A percentile compares a stretch with the other conserved stretches of the same genome.
These are phyloP conservation scores for Xylaria sp. DNA, from an alignment of 2,329 filamentous ascomycete genomes.

Conservation along the genomic window DNA sequence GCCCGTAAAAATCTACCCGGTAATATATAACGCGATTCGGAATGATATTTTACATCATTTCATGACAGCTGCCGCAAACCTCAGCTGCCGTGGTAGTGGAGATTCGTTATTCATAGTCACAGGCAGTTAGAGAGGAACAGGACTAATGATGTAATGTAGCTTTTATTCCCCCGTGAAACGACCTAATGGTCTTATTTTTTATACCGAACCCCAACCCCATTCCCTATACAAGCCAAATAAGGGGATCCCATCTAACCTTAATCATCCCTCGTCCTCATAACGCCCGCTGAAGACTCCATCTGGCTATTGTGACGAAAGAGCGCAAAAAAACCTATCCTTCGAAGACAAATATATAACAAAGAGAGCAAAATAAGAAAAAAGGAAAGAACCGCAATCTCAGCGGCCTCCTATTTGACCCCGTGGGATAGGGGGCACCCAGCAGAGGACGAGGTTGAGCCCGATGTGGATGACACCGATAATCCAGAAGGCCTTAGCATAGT, in stretches of 20 bases:
- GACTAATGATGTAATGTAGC: background rate
- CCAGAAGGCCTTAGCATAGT: constrained; percentile 80
- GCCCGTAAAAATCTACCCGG: too few relatives aligned
- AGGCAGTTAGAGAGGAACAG: background rate
- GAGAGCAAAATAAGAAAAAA: background rate
- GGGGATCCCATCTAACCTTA: background rate
- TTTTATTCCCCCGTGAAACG: background rate
- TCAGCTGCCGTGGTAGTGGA: background rate
- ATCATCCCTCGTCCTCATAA: background rate
- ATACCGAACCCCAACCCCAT: background rate
- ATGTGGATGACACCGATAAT: constrained; percentile 83
- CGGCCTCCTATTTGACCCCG: constrained; percentile 63
- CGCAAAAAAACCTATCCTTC: background rate
- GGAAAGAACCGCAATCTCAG: constrained; percentile 38
- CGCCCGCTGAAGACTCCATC: constrained; percentile 7
- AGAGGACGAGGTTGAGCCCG: constrained; percentile 72
- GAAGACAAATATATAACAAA: background rate
- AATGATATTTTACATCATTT: background rate
- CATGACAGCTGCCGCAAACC: background rate
- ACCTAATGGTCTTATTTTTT: constrained; percentile 14
- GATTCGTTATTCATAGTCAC: background rate
- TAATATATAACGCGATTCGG: background rate
- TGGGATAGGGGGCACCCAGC: constrained; percentile 66
- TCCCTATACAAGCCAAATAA: background rate
- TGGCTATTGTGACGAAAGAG: background rate